These are phyloP conservation scores for Penicillium sp. DNA, from an alignment of 2,329 filamentous ascomycete species.

Conservation along the genomic window DNA sequence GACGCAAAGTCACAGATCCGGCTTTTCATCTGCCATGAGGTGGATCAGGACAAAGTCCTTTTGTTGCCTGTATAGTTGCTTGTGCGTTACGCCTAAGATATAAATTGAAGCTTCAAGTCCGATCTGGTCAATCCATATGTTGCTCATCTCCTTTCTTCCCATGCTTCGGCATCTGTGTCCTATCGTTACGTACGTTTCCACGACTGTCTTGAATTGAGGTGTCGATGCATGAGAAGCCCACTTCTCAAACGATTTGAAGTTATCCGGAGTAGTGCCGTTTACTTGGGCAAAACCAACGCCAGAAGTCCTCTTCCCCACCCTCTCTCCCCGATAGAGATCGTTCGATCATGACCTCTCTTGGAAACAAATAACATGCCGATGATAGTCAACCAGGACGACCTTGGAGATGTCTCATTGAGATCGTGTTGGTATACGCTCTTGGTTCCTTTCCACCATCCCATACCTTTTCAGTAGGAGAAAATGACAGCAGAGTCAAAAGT, in stretches of 20 bases:
- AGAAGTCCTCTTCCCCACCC: too few relatives aligned
- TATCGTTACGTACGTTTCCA: constrained; percentile 1
- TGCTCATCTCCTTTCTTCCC: background rate
- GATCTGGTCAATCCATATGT: background rate
- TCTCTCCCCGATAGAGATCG: too few relatives aligned
- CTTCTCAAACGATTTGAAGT: background rate
- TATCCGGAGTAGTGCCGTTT: background rate
- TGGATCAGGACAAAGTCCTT: background rate
- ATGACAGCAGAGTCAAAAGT: too few relatives aligned
- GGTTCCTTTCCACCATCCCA: too few relatives aligned
- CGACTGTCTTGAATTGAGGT: background rate
- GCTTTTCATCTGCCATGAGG: background rate
- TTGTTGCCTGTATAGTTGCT: background rate
- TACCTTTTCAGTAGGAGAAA: too few relatives aligned
- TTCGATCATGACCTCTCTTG: too few relatives aligned
- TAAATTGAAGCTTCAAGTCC: background rate
- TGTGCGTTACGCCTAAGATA: background rate
- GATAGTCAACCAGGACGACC: too few relatives aligned
- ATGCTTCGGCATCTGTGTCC: background rate
- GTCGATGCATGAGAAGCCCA: background rate
- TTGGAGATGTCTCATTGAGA: too few relatives aligned
- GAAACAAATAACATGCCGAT: too few relatives aligned
- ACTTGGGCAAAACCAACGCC: too few relatives aligned
- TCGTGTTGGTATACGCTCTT: too few relatives aligned
- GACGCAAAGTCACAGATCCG: background rate